Conservation (phyloP, 768 basidiomycete species). For the Leccinum broughii region DNA sequence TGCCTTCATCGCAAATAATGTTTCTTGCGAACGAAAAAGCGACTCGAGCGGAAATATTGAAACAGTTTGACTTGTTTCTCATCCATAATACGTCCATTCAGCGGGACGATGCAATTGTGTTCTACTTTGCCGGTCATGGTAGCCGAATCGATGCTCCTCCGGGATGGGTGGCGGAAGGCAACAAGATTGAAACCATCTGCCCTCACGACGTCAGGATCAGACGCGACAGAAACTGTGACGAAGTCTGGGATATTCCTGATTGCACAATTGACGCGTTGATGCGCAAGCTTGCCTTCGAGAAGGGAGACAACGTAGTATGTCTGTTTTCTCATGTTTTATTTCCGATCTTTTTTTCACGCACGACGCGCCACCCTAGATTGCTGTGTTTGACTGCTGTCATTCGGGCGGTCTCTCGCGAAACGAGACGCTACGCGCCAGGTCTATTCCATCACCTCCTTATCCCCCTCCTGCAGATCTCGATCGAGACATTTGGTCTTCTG, state of each 20-base stretch:
- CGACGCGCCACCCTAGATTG: conserved; percentile 5
- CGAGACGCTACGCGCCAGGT: conserved; percentile 4
- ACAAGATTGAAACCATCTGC: conserved; percentile 19
- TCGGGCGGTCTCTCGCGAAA: conserved; percentile 21
- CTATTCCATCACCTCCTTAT: conserved; percentile 10
- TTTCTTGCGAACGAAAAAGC: conserved; percentile 19
- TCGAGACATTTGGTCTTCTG: conserved; percentile 8
- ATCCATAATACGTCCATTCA: conserved; percentile 8
- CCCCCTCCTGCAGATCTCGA: conserved; percentile 17
- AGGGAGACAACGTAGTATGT: conserved; percentile 22
- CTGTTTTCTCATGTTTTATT: not conserved
- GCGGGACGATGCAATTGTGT: conserved; percentile 19
- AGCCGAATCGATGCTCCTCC: conserved; percentile 7
- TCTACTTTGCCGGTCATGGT: conserved; percentile 24
- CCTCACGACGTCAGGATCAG: conserved; percentile 6
- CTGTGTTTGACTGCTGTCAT: conserved; percentile 23
- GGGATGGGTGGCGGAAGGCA: conserved; percentile 20
- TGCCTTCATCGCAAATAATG: conserved; percentile 11
- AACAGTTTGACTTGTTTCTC: conserved; percentile 12
- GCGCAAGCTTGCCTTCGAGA: conserved; percentile 17
- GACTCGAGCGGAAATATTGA: conserved; percentile 9
- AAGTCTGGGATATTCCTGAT: conserved; percentile 17
- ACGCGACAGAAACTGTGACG: conserved; percentile 1
- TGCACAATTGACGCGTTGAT: conserved; percentile 14
- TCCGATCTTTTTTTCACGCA: not conserved